Evolutionary conservation across 1,284 basidiomycete genomes (phyloP).

Genomic region (Limonomyces culmigenus): DNA sequence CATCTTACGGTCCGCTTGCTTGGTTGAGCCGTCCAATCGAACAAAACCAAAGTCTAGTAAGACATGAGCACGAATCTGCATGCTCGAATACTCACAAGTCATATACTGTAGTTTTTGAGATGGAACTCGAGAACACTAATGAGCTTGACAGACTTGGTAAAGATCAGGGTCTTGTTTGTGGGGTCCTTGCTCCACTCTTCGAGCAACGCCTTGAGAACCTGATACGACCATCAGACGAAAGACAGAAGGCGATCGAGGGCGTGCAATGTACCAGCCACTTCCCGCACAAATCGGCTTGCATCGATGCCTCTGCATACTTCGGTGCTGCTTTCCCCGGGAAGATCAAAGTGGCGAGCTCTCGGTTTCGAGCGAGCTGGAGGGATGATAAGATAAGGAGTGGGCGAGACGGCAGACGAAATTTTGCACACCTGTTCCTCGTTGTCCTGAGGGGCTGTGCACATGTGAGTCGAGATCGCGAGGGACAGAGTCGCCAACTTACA

Average conservation of each 20-base stretch:
- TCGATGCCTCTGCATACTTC: constrained; percentile 41
- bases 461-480: no score
- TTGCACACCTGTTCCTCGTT: no score
- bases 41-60: constrained; percentile 42
- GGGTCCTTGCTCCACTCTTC: constrained; percentile 44
- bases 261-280: constrained; percentile 55
- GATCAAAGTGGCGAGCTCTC: no score
- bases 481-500: no score
- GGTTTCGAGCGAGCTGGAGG: no score
- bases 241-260: neutral
- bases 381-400: no score
- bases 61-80: neutral
- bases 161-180: constrained; percentile 68
- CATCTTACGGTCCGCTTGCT: constrained; percentile 41
- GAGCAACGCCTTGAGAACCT: constrained; percentile 55
- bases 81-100: constrained; percentile 20
- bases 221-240: neutral
- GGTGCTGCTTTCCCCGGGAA: no score
- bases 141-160: constrained; percentile 74
- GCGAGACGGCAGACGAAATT: no score
- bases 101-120: constrained; percentile 33
- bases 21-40: constrained; percentile 58
- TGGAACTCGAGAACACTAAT: constrained; percentile 66
- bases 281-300: constrained; percentile 54
- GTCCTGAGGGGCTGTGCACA: no score